A percentile compares a stretch with the other conserved stretches of the same genome.
These are phyloP conservation scores for Phaffomyces opuntiae DNA, from an alignment of 805 yeast genomes.

Conservation along the genomic window DNA sequence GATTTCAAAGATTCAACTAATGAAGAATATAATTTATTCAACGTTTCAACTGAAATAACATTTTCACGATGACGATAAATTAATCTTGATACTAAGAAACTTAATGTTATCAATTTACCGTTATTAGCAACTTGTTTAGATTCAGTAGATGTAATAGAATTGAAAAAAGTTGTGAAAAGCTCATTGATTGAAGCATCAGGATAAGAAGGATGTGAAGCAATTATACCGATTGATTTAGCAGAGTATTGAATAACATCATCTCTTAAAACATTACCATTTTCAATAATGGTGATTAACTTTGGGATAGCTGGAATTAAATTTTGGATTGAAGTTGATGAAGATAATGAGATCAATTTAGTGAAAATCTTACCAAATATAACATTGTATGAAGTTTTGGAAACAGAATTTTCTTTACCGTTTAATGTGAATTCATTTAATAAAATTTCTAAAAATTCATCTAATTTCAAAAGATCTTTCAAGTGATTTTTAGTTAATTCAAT, in stretches of 20 bases:
- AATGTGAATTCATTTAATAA: slow-evolving; percentile 12
- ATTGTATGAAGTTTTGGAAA: slow-evolving; percentile 20
- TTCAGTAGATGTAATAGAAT: slow-evolving; percentile 6
- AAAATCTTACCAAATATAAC: slow-evolving; percentile 31
- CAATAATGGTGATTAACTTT: slow-evolving; percentile 21
- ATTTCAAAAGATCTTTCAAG: slow-evolving; percentile 19
- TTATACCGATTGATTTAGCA: slow-evolving; percentile 41
- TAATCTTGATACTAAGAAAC: slow-evolving; percentile 43
- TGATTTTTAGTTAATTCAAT: slow-evolving; percentile 22
- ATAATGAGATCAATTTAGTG: slow-evolving; percentile 16
- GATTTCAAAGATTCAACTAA: slow-evolving; percentile 8
- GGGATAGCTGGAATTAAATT: slow-evolving; percentile 14
- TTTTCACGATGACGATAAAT: slow-evolving; percentile 11
- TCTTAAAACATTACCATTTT: slow-evolving; percentile 12
- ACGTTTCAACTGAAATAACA: not conserved
- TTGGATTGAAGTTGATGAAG: slow-evolving; percentile 10
- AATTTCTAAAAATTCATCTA: slow-evolving; percentile 29
- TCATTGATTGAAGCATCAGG: slow-evolving; percentile 9
- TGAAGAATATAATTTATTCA: not conserved
- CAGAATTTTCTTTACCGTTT: slow-evolving; percentile 9
- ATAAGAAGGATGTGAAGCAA: slow-evolving; percentile 35
- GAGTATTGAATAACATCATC: slow-evolving; percentile 27
- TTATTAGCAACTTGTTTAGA: slow-evolving; percentile 7
- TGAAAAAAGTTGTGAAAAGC: slow-evolving; percentile 6
- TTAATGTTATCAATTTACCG: slow-evolving; percentile 27